Evolutionary conservation across 1,139 yeast genomes (phyloP), one percentile per base, ranked within the genome.

Genomic region (Taphrina flavorubra): DNA sequence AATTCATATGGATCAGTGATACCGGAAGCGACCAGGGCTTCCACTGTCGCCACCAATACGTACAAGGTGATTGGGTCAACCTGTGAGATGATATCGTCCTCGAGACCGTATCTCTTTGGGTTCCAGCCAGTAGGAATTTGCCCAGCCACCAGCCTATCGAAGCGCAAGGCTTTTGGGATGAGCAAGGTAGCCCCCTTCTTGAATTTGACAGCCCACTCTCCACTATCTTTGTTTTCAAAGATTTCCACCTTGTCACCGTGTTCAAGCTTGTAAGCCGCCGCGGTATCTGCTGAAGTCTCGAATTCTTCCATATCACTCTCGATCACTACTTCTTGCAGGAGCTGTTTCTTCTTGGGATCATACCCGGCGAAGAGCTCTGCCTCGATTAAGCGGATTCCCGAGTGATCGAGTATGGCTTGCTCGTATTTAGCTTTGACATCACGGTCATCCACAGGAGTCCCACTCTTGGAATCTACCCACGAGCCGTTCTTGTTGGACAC

Each of bases 71-170:
- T 86, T 73, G 97, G 97, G 78, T 94, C 99, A 74, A 94, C 99
- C 83, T 94, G 99, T 71, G 86, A 84, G 75, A 92, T 88, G 74
- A 90, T 89, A 78, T 94, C 99, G 74, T 92, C 98, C 68, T 94
- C 84, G 74, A 94, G 89, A 86, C 99, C 99, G 77, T 92, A 94
- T 72, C 89, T 87, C 78, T 87, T 88, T 70, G 99, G 97, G 79
- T 91, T 84, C 99, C 99, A 94, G 77, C 99, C 99, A 69, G 96
- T 88, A 76, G 99, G 99, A 75, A 94, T 89, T 85, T 94, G 99
- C 79, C 99, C 99, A 72, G 99, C 98, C 77, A 94, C 99, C 75
- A 94, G 83, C 80, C 99, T 88, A 82, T 94, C 97, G 76, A 90
- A 92, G 82, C 87, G 88, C 79, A 94, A 85, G 49, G 99, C 99